Conservation (phyloP, 148 eudicot genomes). For the Diospyros kaki region DNA sequence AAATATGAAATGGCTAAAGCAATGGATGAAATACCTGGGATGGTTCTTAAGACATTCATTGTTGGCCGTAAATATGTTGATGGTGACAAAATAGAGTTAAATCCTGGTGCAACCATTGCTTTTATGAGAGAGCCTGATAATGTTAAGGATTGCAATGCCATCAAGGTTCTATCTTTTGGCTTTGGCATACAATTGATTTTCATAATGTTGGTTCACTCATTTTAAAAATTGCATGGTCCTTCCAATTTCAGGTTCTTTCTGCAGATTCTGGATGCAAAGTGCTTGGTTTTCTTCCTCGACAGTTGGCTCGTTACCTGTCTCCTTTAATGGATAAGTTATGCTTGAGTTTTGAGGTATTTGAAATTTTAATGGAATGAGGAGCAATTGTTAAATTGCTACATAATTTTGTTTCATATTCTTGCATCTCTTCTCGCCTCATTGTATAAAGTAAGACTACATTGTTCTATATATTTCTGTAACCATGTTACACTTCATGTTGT, state of each 20-base stretch:
- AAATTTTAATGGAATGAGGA: not conserved
- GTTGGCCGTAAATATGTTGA: conserved; percentile 73
- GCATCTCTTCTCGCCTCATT: not conserved
- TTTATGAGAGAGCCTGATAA: conserved; percentile 65
- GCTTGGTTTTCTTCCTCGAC: conserved; percentile 76
- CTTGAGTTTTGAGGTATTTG: conserved; percentile 11
- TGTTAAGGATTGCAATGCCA: conserved; percentile 75
- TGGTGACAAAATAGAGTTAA: conserved; percentile 45
- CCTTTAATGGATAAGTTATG: conserved; percentile 65
- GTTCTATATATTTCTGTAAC: not conserved
- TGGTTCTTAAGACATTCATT: conserved; percentile 59
- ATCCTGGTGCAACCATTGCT: conserved; percentile 40
- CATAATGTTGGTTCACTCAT: conserved; percentile 4
- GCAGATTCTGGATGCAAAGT: conserved; percentile 42
- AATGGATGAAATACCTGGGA: conserved; percentile 28
- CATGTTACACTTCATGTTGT: not conserved
- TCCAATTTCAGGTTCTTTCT: conserved; percentile 57
- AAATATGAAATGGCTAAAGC: conserved; percentile 22
- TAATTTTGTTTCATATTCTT: not conserved
- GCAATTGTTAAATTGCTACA: not conserved
- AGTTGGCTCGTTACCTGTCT: conserved; percentile 62
- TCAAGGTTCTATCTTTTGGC: conserved; percentile 50
- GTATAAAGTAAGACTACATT: not conserved
- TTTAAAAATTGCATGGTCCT: conserved; percentile 16
- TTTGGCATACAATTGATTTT: conserved; percentile 3